Evolutionary conservation across 2,329 filamentous ascomycete species (phyloP).

Genomic region (Trichoderma atrobrunneum): DNA sequence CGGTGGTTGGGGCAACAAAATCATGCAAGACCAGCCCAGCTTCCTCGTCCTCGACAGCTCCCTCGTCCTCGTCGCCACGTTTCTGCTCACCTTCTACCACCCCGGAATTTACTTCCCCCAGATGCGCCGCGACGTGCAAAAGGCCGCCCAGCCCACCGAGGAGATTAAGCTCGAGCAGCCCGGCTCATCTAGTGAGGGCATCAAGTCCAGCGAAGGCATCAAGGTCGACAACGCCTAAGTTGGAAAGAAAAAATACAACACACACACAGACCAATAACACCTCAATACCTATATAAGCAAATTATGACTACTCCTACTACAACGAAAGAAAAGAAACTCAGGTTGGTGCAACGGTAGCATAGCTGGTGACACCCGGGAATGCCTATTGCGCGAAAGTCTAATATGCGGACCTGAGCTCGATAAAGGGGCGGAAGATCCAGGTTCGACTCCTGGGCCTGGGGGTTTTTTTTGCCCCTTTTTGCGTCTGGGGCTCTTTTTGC

Average conservation of each 20-base stretch:
- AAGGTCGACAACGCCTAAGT: conserved; percentile 1
- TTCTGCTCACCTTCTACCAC: conserved; percentile 51
- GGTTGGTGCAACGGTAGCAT: background rate
- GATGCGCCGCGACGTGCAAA: conserved; percentile 40
- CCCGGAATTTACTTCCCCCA: conserved; percentile 55
- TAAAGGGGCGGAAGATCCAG: background rate
- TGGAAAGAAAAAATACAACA: background rate
- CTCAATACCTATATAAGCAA: background rate
- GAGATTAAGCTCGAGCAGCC: conserved; percentile 27
- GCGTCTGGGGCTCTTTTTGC: background rate
- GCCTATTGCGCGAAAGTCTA: background rate
- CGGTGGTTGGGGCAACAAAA: conserved; percentile 60
- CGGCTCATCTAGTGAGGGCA: conserved; percentile 31
- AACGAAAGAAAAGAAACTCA: background rate
- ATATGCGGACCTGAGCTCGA: background rate
- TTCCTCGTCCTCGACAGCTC: conserved; percentile 57
- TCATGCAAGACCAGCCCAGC: conserved; percentile 60
- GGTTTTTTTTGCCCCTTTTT: background rate
- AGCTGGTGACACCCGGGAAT: background rate
- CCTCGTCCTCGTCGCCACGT: conserved; percentile 49
- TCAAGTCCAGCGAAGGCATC: conserved; percentile 27
- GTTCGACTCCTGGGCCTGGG: background rate
- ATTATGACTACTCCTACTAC: background rate
- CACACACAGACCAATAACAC: too few relatives aligned
- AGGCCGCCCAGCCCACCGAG: conserved; percentile 11